Evolutionary conservation across 257 asterid genomes (phyloP).

Genomic region (Plantago ovata): DNA sequence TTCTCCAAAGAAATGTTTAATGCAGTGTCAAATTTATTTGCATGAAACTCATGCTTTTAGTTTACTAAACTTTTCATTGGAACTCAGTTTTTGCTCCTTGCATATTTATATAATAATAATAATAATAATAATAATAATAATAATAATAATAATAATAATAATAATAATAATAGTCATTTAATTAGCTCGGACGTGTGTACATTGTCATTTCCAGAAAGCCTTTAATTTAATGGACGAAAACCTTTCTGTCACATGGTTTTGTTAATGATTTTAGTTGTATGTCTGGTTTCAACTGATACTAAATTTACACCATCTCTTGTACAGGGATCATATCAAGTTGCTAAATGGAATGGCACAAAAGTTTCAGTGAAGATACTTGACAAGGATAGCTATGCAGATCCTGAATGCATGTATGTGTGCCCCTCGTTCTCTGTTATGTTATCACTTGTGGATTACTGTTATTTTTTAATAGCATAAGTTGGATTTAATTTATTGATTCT

Average conservation of each 20-base stretch:
- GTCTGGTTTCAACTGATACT: slow-evolving; percentile 7
- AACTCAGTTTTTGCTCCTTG: too few relatives aligned
- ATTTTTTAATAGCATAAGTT: too few relatives aligned
- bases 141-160: too few relatives aligned
- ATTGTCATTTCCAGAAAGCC: not conserved
- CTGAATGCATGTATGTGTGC: slow-evolving; percentile 63
- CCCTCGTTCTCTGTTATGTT: slow-evolving; percentile 18
- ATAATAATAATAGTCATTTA: too few relatives aligned
- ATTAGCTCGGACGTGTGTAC: not conserved
- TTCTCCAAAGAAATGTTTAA: slow-evolving; percentile 6
- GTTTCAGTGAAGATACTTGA: slow-evolving; percentile 96
- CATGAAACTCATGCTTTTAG: not conserved
- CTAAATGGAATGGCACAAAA: slow-evolving; percentile 96
- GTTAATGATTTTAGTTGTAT: slow-evolving; percentile 7
- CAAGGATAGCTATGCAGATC: slow-evolving; percentile 74
- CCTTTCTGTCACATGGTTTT: slow-evolving; percentile 3
- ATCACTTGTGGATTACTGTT: slow-evolving; percentile 5
- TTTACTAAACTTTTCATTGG: too few relatives aligned
- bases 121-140: too few relatives aligned
- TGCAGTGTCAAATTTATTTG: slow-evolving; percentile 2
- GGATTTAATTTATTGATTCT: too few relatives aligned
- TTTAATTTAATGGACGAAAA: slow-evolving; percentile 14
- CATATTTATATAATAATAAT: too few relatives aligned
- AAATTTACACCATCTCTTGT: slow-evolving; percentile 11
- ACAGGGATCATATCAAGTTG: slow-evolving; percentile 98